Conservation (phyloP, 1,284 basidiomycete genomes). For the Malassezia equina region DNA sequence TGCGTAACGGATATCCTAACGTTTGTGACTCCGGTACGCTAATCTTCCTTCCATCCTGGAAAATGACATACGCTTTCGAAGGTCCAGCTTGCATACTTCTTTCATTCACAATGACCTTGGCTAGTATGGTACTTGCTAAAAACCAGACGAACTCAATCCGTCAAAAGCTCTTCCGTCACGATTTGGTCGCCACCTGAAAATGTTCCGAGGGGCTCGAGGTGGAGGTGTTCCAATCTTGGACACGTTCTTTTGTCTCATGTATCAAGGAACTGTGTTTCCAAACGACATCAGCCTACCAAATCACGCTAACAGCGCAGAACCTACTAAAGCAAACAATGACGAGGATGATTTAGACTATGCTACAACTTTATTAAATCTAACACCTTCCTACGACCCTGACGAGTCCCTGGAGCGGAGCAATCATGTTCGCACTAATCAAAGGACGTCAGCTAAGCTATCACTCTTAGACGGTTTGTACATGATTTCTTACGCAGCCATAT, state of each 20-base stretch:
- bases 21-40: background rate
- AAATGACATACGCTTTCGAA: background rate
- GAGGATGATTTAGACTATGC: background rate
- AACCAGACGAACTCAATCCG: background rate
- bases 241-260: background rate
- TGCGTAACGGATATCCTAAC: background rate
- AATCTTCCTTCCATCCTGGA: background rate
- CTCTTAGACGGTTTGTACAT: background rate
- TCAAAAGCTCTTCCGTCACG: background rate
- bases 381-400: background rate
- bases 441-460: background rate
- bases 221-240: background rate
- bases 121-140: too few species aligned
- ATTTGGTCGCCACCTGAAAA: background rate
- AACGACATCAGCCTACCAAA: background rate
- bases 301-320: background rate
- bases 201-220: background rate
- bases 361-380: background rate
- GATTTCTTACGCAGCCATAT: conserved; percentile 11
- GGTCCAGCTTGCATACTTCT: background rate
- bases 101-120: background rate
- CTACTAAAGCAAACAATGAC: background rate
- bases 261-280: background rate
- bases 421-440: background rate
- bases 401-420: conserved; percentile 2